Evolutionary conservation across 108 stramenopile genomes (phyloP).

Genomic region (Discostella stelligeroides): DNA sequence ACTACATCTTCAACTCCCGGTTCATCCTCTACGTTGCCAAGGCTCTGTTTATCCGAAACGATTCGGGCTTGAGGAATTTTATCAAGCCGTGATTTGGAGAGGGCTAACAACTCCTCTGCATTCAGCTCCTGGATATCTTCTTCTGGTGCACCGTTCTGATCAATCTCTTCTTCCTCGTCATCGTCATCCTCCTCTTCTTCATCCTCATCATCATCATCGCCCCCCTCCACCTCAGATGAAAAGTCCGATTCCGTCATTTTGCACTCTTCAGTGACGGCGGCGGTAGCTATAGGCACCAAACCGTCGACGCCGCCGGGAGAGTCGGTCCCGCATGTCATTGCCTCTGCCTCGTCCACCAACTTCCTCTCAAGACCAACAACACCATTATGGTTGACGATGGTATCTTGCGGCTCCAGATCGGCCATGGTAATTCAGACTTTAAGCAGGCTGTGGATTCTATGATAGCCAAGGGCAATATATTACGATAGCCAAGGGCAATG

Average conservation of each 20-base stretch:
- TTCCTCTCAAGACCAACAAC: neutral
- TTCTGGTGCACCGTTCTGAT: constrained; percentile 13
- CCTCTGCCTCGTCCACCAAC: neutral
- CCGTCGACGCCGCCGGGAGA: constrained; percentile 8
- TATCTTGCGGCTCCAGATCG: neutral
- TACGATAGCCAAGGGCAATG: too few species aligned
- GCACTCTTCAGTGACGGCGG: neutral
- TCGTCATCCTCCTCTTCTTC: constrained; percentile 14
- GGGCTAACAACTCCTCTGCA: constrained; percentile 13
- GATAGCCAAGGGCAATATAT: too few species aligned
- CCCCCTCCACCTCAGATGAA: constrained; percentile 10
- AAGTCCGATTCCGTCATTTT: constrained; percentile 11
- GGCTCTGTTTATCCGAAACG: neutral
- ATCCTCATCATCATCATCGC: constrained; percentile 6
- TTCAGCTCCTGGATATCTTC: neutral
- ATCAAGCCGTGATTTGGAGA: constrained; percentile 23
- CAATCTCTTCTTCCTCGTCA: neutral
- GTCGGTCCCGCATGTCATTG: neutral
- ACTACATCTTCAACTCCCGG: neutral
- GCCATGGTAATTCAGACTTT: neutral
- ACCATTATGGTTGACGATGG: neutral
- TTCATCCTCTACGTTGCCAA: neutral
- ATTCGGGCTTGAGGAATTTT: neutral
- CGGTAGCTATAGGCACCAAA: neutral
- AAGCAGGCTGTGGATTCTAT: too few species aligned